Conservation (phyloP, 192 early-diverging fungal species). For the Phlyctochytrium arcticum region DNA sequence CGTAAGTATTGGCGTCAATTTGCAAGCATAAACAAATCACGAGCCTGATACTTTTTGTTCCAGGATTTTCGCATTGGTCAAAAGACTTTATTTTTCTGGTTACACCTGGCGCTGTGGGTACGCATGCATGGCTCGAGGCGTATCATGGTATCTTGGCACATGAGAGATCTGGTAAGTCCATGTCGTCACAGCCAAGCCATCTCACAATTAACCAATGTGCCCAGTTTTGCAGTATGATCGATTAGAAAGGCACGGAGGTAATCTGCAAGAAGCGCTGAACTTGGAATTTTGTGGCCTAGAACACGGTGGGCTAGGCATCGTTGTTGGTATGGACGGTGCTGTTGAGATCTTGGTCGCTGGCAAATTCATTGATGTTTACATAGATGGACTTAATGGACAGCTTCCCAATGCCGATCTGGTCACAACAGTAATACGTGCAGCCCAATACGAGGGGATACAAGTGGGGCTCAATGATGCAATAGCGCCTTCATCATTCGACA, state of each 20-base stretch:
- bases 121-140: constrained; percentile 80
- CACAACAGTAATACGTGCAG: constrained; percentile 64
- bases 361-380: constrained; percentile 5
- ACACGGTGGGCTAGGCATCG: constrained; percentile 65
- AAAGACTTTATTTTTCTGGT: constrained; percentile 90
- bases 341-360: neutral
- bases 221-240: constrained; percentile 26
- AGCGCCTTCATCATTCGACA: constrained; percentile 9
- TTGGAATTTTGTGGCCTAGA: constrained; percentile 76
- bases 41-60: neutral
- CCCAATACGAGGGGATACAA: constrained; percentile 49
- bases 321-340: constrained; percentile 52
- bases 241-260: constrained; percentile 47
- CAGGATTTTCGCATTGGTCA: constrained; percentile 74
- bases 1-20: constrained; percentile 17
- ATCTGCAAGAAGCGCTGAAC: constrained; percentile 80
- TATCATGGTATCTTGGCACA: constrained; percentile 75
- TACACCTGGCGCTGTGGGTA: constrained; percentile 66
- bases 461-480: constrained; percentile 55
- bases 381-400: constrained; percentile 79
- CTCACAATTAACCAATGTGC: constrained; percentile 10
- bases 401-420: constrained; percentile 89
- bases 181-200: too few species aligned
- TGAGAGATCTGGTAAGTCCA: too few species aligned
- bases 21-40: neutral